These are phyloP conservation scores for Phialocephala subalpina DNA, from an alignment of 2,329 filamentous ascomycete genomes.

Conservation along the genomic window DNA sequence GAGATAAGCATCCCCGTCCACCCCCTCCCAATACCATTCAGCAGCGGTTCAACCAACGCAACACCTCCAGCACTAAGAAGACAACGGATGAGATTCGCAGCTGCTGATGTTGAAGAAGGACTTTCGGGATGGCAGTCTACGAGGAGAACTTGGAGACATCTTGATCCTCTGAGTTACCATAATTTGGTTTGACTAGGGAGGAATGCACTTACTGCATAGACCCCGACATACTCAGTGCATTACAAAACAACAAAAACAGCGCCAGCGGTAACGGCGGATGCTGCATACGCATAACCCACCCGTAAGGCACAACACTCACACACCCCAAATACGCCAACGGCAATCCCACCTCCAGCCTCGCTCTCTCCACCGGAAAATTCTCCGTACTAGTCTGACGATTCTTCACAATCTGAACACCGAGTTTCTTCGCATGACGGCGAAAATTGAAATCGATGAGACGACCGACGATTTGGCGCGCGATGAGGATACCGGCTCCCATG, in stretches of 20 bases:
- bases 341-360: constrained; percentile 59
- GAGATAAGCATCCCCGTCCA: constrained; percentile 66
- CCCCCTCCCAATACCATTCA: constrained; percentile 61
- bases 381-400: constrained; percentile 52
- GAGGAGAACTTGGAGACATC: constrained; percentile 54
- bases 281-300: constrained; percentile 44
- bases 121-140: constrained; percentile 66
- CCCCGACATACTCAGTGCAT: constrained; percentile 3
- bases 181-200: background rate
- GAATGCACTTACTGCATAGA: constrained; percentile 10
- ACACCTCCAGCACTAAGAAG: constrained; percentile 62
- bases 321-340: constrained; percentile 54
- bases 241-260: constrained; percentile 13
- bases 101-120: constrained; percentile 66
- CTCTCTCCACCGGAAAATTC: constrained; percentile 42
- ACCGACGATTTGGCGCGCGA: constrained; percentile 60
- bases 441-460: constrained; percentile 70
- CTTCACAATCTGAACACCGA: constrained; percentile 65
- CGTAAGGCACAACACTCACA: constrained; percentile 9
- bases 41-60: constrained; percentile 63
- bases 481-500: constrained; percentile 53
- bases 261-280: constrained; percentile 1
- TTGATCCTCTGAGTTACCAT: background rate
- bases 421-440: constrained; percentile 65
- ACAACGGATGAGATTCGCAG: constrained; percentile 67